Evolutionary conservation across 2,329 filamentous ascomycete species (phyloP).

Genomic region (Colletotrichum viniferum): DNA sequence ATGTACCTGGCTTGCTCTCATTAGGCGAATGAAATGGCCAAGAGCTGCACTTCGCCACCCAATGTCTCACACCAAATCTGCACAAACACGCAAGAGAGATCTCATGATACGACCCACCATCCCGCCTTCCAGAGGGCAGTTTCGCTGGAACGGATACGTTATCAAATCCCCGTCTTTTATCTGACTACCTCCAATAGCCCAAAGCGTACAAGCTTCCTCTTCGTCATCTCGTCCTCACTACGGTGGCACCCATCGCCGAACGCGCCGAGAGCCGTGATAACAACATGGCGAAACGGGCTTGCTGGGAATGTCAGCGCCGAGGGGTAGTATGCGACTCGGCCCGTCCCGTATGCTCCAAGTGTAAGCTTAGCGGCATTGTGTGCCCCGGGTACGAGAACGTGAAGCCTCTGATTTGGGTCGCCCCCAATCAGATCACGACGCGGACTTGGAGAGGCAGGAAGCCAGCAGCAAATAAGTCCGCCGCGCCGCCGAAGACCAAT

Average conservation of each 20-base stretch:
- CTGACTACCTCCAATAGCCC: neutral
- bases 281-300: constrained; percentile 26
- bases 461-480: neutral
- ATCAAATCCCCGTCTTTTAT: neutral
- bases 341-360: constrained; percentile 39
- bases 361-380: constrained; percentile 31
- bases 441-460: constrained; percentile 23
- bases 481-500: neutral
- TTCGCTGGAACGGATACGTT: neutral
- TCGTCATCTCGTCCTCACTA: neutral
- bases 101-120: neutral
- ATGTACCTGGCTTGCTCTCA: neutral
- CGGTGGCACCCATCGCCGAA: neutral
- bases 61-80: constrained; percentile 22
- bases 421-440: constrained; percentile 14
- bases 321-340: constrained; percentile 41
- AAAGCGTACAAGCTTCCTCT: neutral
- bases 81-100: neutral
- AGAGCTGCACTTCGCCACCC: neutral
- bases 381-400: constrained; percentile 43
- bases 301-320: constrained; percentile 47
- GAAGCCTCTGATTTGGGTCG: constrained; percentile 41
- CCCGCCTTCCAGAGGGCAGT: neutral
- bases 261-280: neutral
- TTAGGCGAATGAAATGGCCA: neutral